Base-by-base conservation (phyloP, 1,284 basidiomycete species). In the Tilletia walkeri region DNA sequence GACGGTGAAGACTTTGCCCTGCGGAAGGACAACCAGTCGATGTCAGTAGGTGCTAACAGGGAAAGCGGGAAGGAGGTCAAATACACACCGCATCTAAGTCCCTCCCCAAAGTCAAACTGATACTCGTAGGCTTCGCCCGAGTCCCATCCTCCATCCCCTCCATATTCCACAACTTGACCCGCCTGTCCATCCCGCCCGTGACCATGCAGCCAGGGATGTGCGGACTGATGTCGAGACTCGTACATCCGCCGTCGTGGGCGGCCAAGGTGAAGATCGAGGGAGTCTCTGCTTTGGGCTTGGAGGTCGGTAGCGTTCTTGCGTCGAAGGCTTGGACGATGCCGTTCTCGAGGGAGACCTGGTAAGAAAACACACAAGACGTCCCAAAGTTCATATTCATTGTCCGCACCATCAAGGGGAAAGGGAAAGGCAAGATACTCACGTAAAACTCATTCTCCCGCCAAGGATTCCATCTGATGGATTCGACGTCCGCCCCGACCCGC, bases 191-290 rank as follows among this genome's bases (percentile, higher is more conserved):
- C 1, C 95, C 95, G 20, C 93, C 95, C 0, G 96, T 99, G 6
- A 89, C 92, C 77, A 99, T 87, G 84, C 93, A 94, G 1, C 95
- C 95, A 68, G 90, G 90, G 67, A 99, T 89, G 82, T 95, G 90
- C 0, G 94, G 90, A 81, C 93, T 95, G 74, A 98, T 88, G 83
- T 99, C 95, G 65, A 99, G 86, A 0, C 92, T 89, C 1, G 93
- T 94, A n/a, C 89, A 91, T 0, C 94, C 91, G n/a, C 93, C 92
- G 76, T 97, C 92, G 85, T 99, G 96, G 0, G 96, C 96, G 16
- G 92, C 89, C 0, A 99, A 87, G 2, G 93, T 99, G 86, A 93
- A 99, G 30, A 91, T 89, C 10, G 59, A 12, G 3, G 86, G 80
- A 0, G 48, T 2, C 12, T 68, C 47, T 4, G 89, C 89, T 12